Evolutionary conservation across 345 rosid species (phyloP), one percentile per base, ranked within the genome.

Genomic region (Euphorbia peplus): DNA sequence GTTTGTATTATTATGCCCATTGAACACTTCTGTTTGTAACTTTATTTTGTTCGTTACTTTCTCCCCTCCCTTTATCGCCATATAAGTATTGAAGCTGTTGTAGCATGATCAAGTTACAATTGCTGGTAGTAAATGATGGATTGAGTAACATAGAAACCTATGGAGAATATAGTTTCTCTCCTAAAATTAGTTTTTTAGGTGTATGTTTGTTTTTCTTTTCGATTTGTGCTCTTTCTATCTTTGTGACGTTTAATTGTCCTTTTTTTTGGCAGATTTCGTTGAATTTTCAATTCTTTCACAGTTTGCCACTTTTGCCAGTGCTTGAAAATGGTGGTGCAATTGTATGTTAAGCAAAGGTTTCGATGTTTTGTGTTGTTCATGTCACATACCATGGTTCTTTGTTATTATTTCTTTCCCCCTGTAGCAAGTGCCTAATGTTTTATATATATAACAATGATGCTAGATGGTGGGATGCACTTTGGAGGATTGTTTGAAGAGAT

Each of bases 221-320:
- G n/a, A n/a, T n/a, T n/a, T n/a, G n/a, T 6, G 30, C 14, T 18
- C 8, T 25, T 22, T 53, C 41, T 3, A 30, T 32, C 4, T 67
- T 35, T 56, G 3, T 63, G 16, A 15, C 1, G 51, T n/a, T 62
- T 65, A 46, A 56, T 66, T 61, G 21, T 5, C 14, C n/a, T 54
- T 11, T 66, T 28, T 28, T 19, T 68, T 60, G 70, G 85, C 89
- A 93, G 97, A 86, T 93, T 71, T 85, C 95, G 0, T 75, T 91
- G 87, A 90, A 88, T 72, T 93, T 80, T 76, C 95, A 93, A 76
- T 89, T 84, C 74, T 93, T 91, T 70, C 96, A 87, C 69, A 89
- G 90, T 75, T 75, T 93, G 74, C 85, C 93, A 54, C 87, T 88
- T 74, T 79, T 87, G 57, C 92, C 91, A 2, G 70, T 83, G 72